Conservation (phyloP, 495 filamentous ascomycete species). For the Annulohypoxylon maeteangense region DNA sequence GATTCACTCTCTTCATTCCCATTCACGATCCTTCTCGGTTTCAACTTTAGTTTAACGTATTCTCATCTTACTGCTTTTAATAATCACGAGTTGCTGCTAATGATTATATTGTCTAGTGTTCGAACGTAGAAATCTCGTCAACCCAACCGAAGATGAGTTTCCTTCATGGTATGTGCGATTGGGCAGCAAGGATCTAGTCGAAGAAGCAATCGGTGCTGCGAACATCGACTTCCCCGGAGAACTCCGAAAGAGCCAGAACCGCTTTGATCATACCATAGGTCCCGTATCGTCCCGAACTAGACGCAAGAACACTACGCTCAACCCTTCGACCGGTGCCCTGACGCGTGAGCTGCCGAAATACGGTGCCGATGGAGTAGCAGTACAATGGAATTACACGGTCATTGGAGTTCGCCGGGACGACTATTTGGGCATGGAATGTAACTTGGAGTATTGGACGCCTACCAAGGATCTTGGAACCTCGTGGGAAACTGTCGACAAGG, state of each 20-base stretch:
- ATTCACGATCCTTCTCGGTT: too few species aligned
- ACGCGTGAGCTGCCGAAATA: neutral
- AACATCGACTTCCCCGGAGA: neutral
- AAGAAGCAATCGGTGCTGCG: neutral
- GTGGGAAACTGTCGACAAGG: neutral
- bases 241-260: neutral
- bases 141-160: neutral
- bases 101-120: neutral
- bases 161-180: too few species aligned
- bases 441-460: neutral
- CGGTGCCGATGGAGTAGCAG: neutral
- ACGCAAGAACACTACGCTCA: neutral
- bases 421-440: neutral
- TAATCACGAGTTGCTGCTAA: too few species aligned
- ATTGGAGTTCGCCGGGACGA: neutral
- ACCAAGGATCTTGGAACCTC: neutral
- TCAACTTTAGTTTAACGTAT: too few species aligned
- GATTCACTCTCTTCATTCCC: too few species aligned
- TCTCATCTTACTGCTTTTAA: too few species aligned
- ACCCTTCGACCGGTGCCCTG: neutral
- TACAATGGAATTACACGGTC: neutral
- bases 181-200: neutral
- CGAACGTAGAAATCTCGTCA: neutral
- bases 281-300: neutral
- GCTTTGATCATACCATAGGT: neutral